Evolutionary conservation across 768 basidiomycete genomes (phyloP).

Genomic region (Mycena galopus): DNA sequence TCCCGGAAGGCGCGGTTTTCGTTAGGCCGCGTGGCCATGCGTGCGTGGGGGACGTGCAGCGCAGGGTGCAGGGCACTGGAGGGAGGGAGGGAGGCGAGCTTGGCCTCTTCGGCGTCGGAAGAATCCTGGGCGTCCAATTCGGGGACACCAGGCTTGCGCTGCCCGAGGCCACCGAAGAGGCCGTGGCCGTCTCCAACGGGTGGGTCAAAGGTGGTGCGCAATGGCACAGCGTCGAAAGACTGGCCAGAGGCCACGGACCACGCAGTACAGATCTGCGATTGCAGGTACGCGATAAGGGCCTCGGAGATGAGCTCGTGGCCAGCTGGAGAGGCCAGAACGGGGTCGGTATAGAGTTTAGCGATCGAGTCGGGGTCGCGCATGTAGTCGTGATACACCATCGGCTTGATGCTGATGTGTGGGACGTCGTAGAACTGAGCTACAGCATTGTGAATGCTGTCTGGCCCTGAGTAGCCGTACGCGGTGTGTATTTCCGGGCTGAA

Average conservation of each 20-base stretch:
- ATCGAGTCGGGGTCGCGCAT: conserved; percentile 77
- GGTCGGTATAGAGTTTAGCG: conserved; percentile 83
- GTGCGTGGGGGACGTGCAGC: conserved; percentile 75
- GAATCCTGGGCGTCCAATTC: conserved; percentile 52
- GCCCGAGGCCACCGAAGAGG: conserved; percentile 88
- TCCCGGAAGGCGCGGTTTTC: conserved; percentile 77
- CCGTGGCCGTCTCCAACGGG: conserved; percentile 63
- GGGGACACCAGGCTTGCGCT: conserved; percentile 81
- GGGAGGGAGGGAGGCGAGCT: conserved; percentile 27
- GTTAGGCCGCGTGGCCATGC: conserved; percentile 78
- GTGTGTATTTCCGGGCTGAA: conserved; percentile 90
- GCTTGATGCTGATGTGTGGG: conserved; percentile 90
- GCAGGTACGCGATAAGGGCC: conserved; percentile 91
- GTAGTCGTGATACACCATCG: conserved; percentile 85
- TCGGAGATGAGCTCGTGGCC: conserved; percentile 94
- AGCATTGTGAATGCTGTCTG: conserved; percentile 89
- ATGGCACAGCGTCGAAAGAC: conserved; percentile 70
- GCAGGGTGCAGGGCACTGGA: conserved; percentile 37
- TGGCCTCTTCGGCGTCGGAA: conserved; percentile 44
- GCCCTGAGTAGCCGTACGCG: conserved; percentile 86
- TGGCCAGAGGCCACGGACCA: conserved; percentile 83
- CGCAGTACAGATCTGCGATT: conserved; percentile 87
- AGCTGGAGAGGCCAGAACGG: conserved; percentile 80
- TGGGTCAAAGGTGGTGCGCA: conserved; percentile 54
- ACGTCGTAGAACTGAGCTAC: conserved; percentile 99